Evolutionary conservation across 176 grass and related monocot genomes (phyloP).

Genomic region (Juncus effusus): DNA sequence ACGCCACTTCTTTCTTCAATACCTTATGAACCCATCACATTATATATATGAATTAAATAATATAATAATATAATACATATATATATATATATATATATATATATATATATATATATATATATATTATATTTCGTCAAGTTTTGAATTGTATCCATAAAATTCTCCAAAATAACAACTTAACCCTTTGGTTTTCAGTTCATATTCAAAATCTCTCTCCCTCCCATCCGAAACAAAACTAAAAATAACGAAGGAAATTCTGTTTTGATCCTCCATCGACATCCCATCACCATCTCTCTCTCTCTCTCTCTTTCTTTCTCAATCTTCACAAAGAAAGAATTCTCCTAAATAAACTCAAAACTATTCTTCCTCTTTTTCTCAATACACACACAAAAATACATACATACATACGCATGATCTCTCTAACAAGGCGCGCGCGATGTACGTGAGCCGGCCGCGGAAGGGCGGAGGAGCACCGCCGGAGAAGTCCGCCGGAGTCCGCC

Average conservation of each 20-base stretch:
- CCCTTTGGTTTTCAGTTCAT: neutral
- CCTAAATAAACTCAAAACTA: neutral
- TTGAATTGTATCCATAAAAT: neutral
- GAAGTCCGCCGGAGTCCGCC: constrained; percentile 25
- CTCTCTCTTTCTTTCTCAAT: constrained; percentile 6
- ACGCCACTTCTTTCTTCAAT: too few relatives aligned
- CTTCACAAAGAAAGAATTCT: neutral
- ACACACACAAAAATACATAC: neutral
- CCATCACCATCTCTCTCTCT: neutral
- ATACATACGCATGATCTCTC: constrained; percentile 21
- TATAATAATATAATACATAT: too few relatives aligned
- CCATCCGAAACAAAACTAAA: neutral
- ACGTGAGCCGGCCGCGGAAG: constrained; percentile 7
- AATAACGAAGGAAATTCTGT: neutral
- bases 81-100: too few relatives aligned
- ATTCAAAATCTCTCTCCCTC: constrained; percentile 16
- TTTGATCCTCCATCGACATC: constrained; percentile 4
- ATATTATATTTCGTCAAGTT: too few relatives aligned
- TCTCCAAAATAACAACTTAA: constrained; percentile 1
- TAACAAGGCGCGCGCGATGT: constrained; percentile 13
- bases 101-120: too few relatives aligned
- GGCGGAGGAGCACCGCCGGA: constrained; percentile 13
- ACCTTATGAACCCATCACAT: too few relatives aligned
- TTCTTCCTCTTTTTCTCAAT: neutral
- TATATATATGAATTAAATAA: too few relatives aligned